A percentile compares a stretch with the other conserved stretches of the same genome.
phyloP scores from a whole-genome alignment of 768 basidiomycete genomes.

The Fomitopsis serialis region DNA sequence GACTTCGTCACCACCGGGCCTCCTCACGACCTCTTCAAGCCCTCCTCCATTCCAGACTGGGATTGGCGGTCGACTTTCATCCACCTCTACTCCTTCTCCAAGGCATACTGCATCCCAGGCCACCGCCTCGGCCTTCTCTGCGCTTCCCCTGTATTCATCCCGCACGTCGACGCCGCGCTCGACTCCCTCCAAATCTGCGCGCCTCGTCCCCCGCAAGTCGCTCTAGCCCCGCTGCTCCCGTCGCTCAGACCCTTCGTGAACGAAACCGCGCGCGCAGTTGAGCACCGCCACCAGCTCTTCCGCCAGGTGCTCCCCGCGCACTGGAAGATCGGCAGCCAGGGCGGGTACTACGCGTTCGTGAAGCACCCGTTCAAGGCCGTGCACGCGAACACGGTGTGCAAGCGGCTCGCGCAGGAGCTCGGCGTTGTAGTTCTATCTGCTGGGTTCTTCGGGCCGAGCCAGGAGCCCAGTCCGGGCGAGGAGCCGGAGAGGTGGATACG shows the following conservation, averaged over 20 bases:
- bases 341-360: conserved; percentile 80
- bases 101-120: conserved; percentile 76
- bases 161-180: conserved; percentile 52
- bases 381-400: conserved; percentile 48
- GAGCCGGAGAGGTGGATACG: conserved; percentile 63
- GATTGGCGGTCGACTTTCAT: conserved; percentile 60
- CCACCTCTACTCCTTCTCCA: conserved; percentile 77
- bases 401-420: conserved; percentile 50
- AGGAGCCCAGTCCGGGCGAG: conserved; percentile 20
- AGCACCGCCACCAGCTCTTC: conserved; percentile 54
- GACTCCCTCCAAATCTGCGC: conserved; percentile 82
- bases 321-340: conserved; percentile 62
- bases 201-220: conserved; percentile 67
- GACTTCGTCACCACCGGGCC: conserved; percentile 53
- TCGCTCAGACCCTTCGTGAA: conserved; percentile 48
- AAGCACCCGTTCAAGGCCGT: conserved; percentile 50
- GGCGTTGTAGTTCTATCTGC: conserved; percentile 69
- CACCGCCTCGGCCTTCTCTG: conserved; percentile 73
- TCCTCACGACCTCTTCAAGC: conserved; percentile 55
- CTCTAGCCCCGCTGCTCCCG: conserved; percentile 51
- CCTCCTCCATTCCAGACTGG: conserved; percentile 16
- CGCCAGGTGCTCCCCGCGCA: conserved; percentile 35
- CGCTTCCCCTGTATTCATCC: conserved; percentile 50
- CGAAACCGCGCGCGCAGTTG: conserved; percentile 42
- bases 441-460: conserved; percentile 44